Percentiles rank a stretch among this genome's conserved stretches.
phyloP scores from a whole-genome alignment of 202 grass and related monocot species.

The Panicum virgatum region DNA sequence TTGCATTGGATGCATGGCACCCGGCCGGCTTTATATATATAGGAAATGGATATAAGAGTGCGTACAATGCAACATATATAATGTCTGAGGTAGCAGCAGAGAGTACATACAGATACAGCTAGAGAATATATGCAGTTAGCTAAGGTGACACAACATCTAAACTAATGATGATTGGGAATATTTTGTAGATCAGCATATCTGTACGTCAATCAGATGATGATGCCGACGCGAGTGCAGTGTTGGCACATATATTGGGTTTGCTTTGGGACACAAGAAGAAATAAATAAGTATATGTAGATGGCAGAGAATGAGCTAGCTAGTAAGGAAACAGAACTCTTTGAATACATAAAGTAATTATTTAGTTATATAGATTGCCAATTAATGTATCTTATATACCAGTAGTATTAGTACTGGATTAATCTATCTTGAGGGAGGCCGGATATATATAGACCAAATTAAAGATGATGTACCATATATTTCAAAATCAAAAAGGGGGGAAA shows the following conservation, averaged over 20 bases:
- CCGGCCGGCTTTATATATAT: neutral
- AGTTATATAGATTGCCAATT: neutral
- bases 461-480: too few relatives aligned
- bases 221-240: conserved; percentile 8
- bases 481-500: too few relatives aligned
- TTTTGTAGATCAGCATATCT: conserved; percentile 22
- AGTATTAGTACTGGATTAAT: neutral
- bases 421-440: neutral
- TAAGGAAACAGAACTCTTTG: neutral
- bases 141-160: conserved; percentile 29
- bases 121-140: conserved; percentile 28
- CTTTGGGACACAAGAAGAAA: conserved; percentile 6
- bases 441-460: neutral
- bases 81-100: neutral
- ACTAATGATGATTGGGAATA: conserved; percentile 35
- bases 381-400: neutral
- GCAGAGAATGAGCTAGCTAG: conserved; percentile 25
- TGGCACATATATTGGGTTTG: neutral
- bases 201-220: conserved; percentile 25
- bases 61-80: conserved; percentile 12
- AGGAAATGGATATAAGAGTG: conserved; percentile 24
- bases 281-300: conserved; percentile 14
- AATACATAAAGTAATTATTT: neutral
- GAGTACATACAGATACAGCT: neutral
- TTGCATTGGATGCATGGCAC: conserved; percentile 16